A percentile compares a stretch with the other conserved stretches of the same genome.
These are phyloP conservation scores for Phytophthora vignae DNA, from an alignment of 352 stramenopile species.

Conservation along the genomic window DNA sequence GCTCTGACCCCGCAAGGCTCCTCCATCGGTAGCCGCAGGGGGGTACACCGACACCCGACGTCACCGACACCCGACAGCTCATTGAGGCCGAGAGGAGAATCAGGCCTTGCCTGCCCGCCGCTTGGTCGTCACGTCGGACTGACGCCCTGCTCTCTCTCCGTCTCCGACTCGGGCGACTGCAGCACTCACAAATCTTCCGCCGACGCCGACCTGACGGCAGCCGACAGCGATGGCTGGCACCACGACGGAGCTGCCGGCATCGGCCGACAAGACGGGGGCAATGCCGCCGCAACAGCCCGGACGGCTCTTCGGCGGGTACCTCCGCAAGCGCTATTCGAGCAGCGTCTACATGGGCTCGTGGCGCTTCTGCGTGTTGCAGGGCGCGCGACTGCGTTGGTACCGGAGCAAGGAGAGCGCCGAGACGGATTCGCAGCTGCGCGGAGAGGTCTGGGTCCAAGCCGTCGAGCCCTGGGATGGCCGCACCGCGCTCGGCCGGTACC, in stretches of 20 bases:
- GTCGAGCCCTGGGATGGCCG: slow-evolving; percentile 71
- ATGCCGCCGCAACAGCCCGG: slow-evolving; percentile 5
- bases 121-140: too few species aligned
- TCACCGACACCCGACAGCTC: too few species aligned
- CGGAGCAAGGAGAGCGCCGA: slow-evolving; percentile 61
- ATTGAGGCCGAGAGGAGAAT: too few species aligned
- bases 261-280: too few species aligned
- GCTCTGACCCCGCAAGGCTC: too few species aligned
- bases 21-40: too few species aligned
- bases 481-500: slow-evolving; percentile 57
- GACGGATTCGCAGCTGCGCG: slow-evolving; percentile 56
- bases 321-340: slow-evolving; percentile 75
- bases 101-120: too few species aligned
- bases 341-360: slow-evolving; percentile 83
- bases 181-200: too few species aligned
- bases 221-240: background rate
- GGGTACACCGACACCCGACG: too few species aligned
- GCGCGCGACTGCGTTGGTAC: slow-evolving; percentile 73
- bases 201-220: too few species aligned
- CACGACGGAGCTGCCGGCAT: background rate
- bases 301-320: slow-evolving; percentile 52
- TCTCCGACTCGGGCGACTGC: too few species aligned
- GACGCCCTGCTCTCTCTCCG: too few species aligned
- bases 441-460: slow-evolving; percentile 66
- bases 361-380: slow-evolving; percentile 75